Base-by-base conservation (phyloP, 805 yeast species). In the Priceomyces melissophilus region DNA sequence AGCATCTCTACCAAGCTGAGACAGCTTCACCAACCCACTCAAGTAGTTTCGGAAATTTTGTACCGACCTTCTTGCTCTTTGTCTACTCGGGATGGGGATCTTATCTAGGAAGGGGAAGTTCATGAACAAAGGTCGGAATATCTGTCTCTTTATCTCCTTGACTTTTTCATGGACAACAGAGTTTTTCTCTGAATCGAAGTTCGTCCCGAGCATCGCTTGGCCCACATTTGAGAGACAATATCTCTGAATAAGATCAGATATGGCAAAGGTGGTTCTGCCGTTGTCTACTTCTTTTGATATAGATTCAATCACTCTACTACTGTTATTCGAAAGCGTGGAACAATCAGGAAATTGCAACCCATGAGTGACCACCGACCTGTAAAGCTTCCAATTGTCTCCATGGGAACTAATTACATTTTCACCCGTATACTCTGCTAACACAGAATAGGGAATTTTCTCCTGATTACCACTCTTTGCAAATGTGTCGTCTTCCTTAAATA, bases 381-480 rank as follows among this genome's bases (percentile, higher is more conserved):
- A 79, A 9, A 56, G 43, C 41, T 56, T 74, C 84, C 84, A 79
- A 20, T 56, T 54, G 3, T 55, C 52, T 0, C 81, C 81, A 49
- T 78, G 81, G 0, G 83, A 75, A 47, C 82, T 77, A 14, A 79
- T 79, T 3, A 79, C 67, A 48, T 79, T 79, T 40, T 78, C 82
- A 0, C 84, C 84, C 1, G 82, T 75, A 45, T 79, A 79, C 3
- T 67, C 62, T 1, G 82, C 71, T 23, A 78, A 49, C 6, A 78
- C 76, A 5, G 82, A 68, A 42, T 74, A 63, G 0, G 83, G 82
- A 13, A 78, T 76, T 51, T 79, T 79, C 42, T 69, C 66, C 14
- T 77, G 81, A 42, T 79, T 79, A 0, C 84, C 84, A 50, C 82
- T 76, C 46, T 79, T 79, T 3, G 76, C 78, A 57, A 68, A 79